phyloP scores from a whole-genome alignment of 768 basidiomycete species.

The Xerocomellus chrysenteron region DNA sequence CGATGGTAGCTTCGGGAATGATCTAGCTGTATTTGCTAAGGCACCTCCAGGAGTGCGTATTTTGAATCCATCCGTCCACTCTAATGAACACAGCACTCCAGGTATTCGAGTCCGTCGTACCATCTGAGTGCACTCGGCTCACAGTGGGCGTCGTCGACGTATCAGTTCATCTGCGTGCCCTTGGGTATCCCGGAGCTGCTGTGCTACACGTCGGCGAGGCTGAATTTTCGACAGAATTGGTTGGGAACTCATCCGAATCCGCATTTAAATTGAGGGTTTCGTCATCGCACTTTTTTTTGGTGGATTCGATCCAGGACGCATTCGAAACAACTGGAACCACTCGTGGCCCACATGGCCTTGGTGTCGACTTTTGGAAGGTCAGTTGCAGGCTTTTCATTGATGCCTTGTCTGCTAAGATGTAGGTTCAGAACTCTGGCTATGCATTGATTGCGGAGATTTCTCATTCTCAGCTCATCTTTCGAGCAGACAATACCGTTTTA shows the following conservation, averaged over 20 bases:
- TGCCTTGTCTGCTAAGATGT: constrained; percentile 2
- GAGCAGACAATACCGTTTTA: constrained; percentile 21
- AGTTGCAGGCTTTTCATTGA: constrained; percentile 17
- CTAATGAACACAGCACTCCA: constrained; percentile 21
- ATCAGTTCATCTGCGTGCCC: constrained; percentile 60
- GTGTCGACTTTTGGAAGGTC: constrained; percentile 68
- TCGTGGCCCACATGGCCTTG: constrained; percentile 25
- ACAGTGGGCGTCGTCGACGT: constrained; percentile 64
- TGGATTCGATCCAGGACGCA: constrained; percentile 50
- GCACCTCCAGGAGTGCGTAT: constrained; percentile 83
- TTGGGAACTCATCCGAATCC: constrained; percentile 61
- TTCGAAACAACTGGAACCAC: constrained; percentile 16
- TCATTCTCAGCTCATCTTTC: constrained; percentile 47
- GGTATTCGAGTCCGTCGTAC: constrained; percentile 93
- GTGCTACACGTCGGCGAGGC: constrained; percentile 63
- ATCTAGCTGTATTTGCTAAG: constrained; percentile 65
- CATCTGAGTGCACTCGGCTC: constrained; percentile 79
- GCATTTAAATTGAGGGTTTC: constrained; percentile 49
- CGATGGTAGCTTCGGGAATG: constrained; percentile 60
- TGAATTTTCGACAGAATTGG: constrained; percentile 70
- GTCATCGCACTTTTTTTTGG: constrained; percentile 49
- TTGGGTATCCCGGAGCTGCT: constrained; percentile 61
- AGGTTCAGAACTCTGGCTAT: constrained; percentile 57
- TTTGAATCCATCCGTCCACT: background rate
- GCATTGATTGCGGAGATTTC: constrained; percentile 62